Evolutionary conservation across 192 early-diverging fungal genomes (phyloP).

Genomic region (Backusella westeae): DNA sequence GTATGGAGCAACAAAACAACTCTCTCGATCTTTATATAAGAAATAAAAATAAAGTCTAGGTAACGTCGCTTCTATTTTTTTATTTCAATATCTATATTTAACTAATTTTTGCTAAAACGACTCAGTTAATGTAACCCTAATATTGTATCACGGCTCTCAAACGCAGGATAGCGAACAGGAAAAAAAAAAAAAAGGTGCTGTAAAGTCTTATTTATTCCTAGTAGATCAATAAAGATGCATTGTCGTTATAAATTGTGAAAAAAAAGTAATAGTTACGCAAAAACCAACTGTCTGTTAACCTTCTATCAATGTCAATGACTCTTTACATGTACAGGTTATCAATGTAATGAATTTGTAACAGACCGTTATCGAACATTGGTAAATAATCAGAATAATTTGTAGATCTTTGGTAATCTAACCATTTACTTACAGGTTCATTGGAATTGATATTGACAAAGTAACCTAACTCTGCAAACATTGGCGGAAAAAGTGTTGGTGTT

Average conservation of each 20-base stretch:
- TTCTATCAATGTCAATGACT: background rate
- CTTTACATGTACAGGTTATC: background rate
- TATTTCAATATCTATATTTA: background rate
- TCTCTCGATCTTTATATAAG: background rate
- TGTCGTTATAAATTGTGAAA: background rate
- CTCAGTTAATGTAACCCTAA: background rate
- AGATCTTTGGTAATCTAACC: constrained; percentile 6
- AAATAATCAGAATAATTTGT: background rate
- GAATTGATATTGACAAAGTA: background rate
- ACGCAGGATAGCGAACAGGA: background rate
- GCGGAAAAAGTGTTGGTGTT: background rate
- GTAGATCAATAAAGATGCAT: background rate
- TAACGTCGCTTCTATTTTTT: background rate
- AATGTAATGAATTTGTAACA: background rate
- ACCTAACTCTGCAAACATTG: background rate
- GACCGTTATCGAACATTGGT: background rate
- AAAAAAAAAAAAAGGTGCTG: background rate
- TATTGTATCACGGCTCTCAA: background rate
- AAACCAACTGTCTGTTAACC: background rate
- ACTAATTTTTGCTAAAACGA: background rate
- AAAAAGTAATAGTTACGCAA: background rate
- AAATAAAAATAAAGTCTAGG: background rate
- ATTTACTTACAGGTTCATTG: background rate
- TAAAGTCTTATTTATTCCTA: background rate
- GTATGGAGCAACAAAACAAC: background rate